Evolutionary conservation across 1,139 yeast genomes (phyloP), one percentile per base, ranked within the genome.

Genomic region (Hyphopichia buzzinii): DNA sequence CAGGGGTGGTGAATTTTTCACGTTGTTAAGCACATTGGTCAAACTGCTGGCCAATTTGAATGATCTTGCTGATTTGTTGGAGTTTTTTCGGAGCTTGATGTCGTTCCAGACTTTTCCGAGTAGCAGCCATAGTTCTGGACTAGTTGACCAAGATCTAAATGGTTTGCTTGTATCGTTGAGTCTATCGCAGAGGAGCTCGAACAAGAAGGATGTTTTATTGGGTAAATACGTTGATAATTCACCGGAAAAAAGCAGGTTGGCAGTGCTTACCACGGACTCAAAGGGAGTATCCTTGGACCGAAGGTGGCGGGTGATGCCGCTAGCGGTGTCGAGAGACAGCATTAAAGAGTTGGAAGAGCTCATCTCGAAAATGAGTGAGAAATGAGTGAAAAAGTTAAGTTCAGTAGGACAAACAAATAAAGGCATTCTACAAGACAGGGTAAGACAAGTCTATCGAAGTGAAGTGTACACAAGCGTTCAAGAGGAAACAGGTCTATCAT

Each of bases 101-200:
- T 27, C 17, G 12, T 26, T 35, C 16, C 29, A 59, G 26, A 68
- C 53, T 13, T 50, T 50, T 30, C 54, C 49, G 39, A 77, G 65
- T 30, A 80, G 54, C 3, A 40, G 38, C 88, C 90, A 83, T 1
- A 72, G 58, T 3, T 54, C 50, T 0, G 54, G 37, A 34, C 62
- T 56, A 11, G 43, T 53, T 47, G 73, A 77, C 68, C 80, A 80
- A 4, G 52, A 43, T 3, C 54, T 48, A 38, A 65, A 66, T 42
- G 39, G 61, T 53, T 38, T 54, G 17, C 55, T 48, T 23, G 42
- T 41, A 40, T 81, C 87, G 40, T 74, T 73, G 46, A 87, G 57
- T 45, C 90, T 68, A 49, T 86, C 94, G 42, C 80, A 66, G 3
- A 84, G 47, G 47, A 89, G 69, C 37, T 84, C 90, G 28, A 84